Evolutionary conservation across 768 basidiomycete species (phyloP).

Genomic region (Mycena chlorophos): DNA sequence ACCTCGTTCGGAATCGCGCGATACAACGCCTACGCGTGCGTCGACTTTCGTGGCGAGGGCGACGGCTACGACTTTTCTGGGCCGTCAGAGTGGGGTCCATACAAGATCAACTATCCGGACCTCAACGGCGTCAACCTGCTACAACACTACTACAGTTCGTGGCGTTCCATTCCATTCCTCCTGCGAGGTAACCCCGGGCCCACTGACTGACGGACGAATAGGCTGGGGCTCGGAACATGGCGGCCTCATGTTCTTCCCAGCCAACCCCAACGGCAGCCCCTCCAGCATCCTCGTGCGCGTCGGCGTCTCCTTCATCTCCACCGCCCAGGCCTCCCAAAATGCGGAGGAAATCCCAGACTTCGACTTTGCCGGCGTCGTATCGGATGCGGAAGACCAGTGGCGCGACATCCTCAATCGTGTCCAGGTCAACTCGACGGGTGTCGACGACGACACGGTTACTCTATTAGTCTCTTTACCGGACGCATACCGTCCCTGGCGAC

Average conservation of each 20-base stretch:
- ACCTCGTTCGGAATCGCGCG: constrained; percentile 61
- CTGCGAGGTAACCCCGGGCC: not conserved
- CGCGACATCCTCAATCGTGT: constrained; percentile 57
- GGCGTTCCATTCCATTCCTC: not conserved
- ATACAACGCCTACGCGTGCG: constrained; percentile 59
- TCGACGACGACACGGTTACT: constrained; percentile 52
- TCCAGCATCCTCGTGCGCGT: constrained; percentile 58
- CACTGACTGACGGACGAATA: constrained; percentile 18
- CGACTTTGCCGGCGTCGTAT: constrained; percentile 52
- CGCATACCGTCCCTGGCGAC: constrained; percentile 64
- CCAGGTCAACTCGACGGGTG: constrained; percentile 50
- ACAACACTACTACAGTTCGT: constrained; percentile 51
- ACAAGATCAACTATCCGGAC: constrained; percentile 50
- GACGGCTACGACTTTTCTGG: constrained; percentile 43
- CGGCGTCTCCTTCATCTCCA: constrained; percentile 65
- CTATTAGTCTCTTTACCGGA: constrained; percentile 64
- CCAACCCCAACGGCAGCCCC: constrained; percentile 32
- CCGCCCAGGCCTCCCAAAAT: constrained; percentile 58
- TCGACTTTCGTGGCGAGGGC: constrained; percentile 58
- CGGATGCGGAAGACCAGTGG: constrained; percentile 49
- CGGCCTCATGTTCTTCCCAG: constrained; percentile 52
- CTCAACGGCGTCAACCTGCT: constrained; percentile 43
- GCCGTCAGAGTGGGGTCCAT: constrained; percentile 58
- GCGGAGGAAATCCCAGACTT: constrained; percentile 61
- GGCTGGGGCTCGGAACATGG: constrained; percentile 54